Conservation (phyloP, 2,329 filamentous ascomycete species). For the Thelonectria blattea region DNA sequence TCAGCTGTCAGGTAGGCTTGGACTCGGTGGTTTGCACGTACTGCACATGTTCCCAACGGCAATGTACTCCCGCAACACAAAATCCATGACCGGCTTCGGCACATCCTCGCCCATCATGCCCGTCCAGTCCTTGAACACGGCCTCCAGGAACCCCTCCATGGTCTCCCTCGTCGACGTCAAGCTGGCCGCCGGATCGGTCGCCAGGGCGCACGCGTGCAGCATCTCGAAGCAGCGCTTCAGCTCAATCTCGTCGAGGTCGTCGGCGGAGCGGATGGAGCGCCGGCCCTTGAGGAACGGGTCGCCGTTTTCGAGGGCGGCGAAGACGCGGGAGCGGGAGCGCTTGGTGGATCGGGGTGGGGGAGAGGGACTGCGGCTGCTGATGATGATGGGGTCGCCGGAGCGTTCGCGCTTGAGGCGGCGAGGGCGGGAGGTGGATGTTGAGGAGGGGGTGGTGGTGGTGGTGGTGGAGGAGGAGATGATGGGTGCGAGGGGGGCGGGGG, state of each 20-base stretch:
- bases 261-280: constrained; percentile 31
- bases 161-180: constrained; percentile 37
- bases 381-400: constrained; percentile 14
- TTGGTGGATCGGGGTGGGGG: constrained; percentile 23
- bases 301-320: constrained; percentile 34
- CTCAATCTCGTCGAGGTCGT: constrained; percentile 38
- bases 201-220: constrained; percentile 40
- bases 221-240: constrained; percentile 43
- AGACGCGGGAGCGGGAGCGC: constrained; percentile 32
- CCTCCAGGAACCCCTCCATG: constrained; percentile 42
- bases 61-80: constrained; percentile 38
- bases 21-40: constrained; percentile 20
- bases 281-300: constrained; percentile 24
- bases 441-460: too few species aligned
- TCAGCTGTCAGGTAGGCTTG: neutral
- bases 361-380: constrained; percentile 23
- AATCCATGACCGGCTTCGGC: constrained; percentile 38
- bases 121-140: constrained; percentile 40
- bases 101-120: constrained; percentile 17
- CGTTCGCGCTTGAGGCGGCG: constrained; percentile 16
- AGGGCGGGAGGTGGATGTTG: neutral
- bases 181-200: constrained; percentile 35
- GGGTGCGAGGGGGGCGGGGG: neutral
- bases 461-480: neutral
- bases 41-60: constrained; percentile 39